These are phyloP conservation scores for Tremella mesenterica DNA, from an alignment of 768 basidiomycete species.

Conservation along the genomic window DNA sequence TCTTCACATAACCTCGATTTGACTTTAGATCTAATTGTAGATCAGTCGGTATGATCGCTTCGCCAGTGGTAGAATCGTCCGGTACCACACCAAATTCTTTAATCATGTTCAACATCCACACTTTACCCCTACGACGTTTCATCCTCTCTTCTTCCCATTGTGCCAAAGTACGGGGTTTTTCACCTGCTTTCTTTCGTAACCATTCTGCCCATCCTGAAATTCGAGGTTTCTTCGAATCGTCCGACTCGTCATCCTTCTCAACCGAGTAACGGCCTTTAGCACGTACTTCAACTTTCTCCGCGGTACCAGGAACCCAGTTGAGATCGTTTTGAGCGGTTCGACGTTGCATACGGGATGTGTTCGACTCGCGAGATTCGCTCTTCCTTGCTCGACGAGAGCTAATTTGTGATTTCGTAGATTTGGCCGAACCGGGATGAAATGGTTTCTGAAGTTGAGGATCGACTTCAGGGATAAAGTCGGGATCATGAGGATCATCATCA, in stretches of 20 bases:
- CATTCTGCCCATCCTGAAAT: constrained; percentile 24
- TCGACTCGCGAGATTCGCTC: too few relatives aligned
- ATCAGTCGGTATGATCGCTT: neutral
- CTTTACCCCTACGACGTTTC: constrained; percentile 15
- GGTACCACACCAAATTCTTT: constrained; percentile 12
- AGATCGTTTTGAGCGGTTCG: neutral
- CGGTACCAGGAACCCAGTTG: neutral
- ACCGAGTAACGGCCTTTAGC: neutral
- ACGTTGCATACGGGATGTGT: neutral
- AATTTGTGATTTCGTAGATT: neutral
- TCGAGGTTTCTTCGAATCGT: constrained; percentile 2
- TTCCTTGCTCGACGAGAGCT: neutral
- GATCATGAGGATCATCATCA: neutral
- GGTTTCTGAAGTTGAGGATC: neutral
- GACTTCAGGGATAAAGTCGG: neutral
- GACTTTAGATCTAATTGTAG: neutral
- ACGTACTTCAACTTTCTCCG: neutral
- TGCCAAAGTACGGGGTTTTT: constrained; percentile 13
- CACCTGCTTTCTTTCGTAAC: constrained; percentile 15
- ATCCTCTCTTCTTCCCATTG: constrained; percentile 20
- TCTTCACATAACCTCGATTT: neutral
- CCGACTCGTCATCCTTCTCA: neutral
- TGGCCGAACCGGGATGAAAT: neutral
- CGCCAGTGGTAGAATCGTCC: neutral
- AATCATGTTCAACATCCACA: constrained; percentile 22